These are phyloP conservation scores for Aspergillus tubingensis DNA, from an alignment of 2,329 filamentous ascomycete species.

Conservation along the genomic window DNA sequence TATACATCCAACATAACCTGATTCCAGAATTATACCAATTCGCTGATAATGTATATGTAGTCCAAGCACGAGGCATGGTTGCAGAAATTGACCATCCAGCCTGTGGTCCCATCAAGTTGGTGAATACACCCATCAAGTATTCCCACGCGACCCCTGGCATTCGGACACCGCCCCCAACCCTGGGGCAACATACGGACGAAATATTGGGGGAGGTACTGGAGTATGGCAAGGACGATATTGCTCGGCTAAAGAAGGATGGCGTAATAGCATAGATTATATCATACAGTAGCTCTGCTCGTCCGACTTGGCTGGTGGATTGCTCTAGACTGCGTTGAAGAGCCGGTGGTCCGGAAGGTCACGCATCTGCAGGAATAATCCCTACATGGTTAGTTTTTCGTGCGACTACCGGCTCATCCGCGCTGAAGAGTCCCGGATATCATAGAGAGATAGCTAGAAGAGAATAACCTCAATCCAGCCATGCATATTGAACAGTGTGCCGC, in stretches of 20 bases:
- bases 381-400: neutral
- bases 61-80: conserved; percentile 81
- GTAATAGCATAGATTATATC: conserved; percentile 57
- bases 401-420: conserved; percentile 1
- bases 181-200: conserved; percentile 86
- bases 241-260: conserved; percentile 64
- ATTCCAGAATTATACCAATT: neutral
- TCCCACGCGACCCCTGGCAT: conserved; percentile 78
- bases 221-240: conserved; percentile 61
- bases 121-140: conserved; percentile 94
- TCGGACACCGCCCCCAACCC: conserved; percentile 74
- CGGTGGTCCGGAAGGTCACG: conserved; percentile 4
- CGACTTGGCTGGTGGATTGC: neutral
- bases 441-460: neutral
- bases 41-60: conserved; percentile 38
- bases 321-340: neutral
- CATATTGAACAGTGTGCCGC: neutral
- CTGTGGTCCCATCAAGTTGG: conserved; percentile 83
- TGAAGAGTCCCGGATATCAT: neutral
- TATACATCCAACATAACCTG: neutral
- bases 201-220: conserved; percentile 67
- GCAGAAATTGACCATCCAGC: conserved; percentile 78
- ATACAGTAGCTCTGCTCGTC: neutral
- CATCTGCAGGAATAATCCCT: neutral
- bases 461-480: neutral